Conservation (phyloP, 2,329 filamentous ascomycete genomes). For the Dactylellina parvicollis region DNA sequence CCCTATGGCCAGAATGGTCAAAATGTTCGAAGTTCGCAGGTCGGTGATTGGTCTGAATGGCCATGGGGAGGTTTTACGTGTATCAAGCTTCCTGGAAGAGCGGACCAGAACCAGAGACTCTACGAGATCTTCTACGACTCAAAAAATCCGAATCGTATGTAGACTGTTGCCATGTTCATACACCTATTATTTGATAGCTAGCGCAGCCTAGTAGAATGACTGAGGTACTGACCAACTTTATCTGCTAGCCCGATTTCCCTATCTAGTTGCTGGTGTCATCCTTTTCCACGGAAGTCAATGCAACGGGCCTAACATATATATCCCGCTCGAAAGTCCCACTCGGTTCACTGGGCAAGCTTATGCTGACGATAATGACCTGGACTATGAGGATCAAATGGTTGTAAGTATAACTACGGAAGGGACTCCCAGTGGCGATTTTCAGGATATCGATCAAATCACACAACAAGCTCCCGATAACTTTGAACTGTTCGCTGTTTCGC, state of each 20-base stretch:
- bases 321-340: not conserved
- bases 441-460: not conserved
- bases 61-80: slow-evolving; percentile 16
- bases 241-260: slow-evolving; percentile 18
- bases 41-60: slow-evolving; percentile 16
- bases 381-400: not conserved
- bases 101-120: not conserved
- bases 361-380: not conserved
- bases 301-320: not conserved
- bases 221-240: slow-evolving; percentile 1
- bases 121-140: slow-evolving; percentile 18
- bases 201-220: too few species aligned
- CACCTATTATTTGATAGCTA: too few species aligned
- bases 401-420: not conserved
- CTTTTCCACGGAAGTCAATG: slow-evolving; percentile 1
- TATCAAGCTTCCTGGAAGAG: slow-evolving; percentile 14
- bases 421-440: not conserved
- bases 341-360: not conserved
- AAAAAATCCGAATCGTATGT: slow-evolving; percentile 25
- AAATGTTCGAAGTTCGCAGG: not conserved
- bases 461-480: not conserved
- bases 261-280: not conserved
- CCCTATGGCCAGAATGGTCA: not conserved
- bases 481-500: slow-evolving; percentile 3
- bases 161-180: too few species aligned